phyloP scores from a whole-genome alignment of 2,329 filamentous ascomycete genomes.

The Phaeosphaeria sp. region DNA sequence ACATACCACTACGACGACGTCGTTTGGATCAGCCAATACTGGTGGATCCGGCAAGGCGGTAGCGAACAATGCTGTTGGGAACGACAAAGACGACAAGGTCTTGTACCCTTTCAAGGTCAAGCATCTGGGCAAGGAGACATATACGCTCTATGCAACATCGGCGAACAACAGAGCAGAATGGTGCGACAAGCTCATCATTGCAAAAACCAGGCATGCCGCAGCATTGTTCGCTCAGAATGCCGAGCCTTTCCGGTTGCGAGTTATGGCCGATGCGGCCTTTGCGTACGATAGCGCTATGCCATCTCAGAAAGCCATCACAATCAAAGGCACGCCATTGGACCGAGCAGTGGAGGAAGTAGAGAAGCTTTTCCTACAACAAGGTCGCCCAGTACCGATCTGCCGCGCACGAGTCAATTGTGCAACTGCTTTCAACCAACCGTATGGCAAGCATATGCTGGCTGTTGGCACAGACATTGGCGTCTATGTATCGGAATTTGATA shows the following conservation, averaged over 20 bases:
- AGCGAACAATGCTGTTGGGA: conserved; percentile 57
- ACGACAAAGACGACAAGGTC: conserved; percentile 73
- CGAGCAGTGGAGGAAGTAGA: conserved; percentile 90
- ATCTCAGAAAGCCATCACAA: conserved; percentile 70
- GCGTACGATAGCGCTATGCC: conserved; percentile 71
- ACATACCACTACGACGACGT: conserved; percentile 72
- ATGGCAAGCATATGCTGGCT: conserved; percentile 85
- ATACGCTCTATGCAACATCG: conserved; percentile 85
- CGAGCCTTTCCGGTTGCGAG: conserved; percentile 89
- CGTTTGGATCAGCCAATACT: conserved; percentile 54
- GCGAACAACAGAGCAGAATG: conserved; percentile 80
- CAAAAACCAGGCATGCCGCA: conserved; percentile 91
- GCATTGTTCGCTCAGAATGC: conserved; percentile 91
- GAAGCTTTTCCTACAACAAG: conserved; percentile 67
- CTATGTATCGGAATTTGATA: conserved; percentile 84
- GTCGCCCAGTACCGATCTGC: conserved; percentile 79
- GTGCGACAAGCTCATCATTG: conserved; percentile 92
- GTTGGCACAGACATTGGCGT: conserved; percentile 96
- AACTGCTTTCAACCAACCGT: conserved; percentile 81
- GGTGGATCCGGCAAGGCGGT: conserved; percentile 61
- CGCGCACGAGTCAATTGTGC: conserved; percentile 90
- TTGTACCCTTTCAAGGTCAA: conserved; percentile 95
- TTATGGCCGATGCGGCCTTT: conserved; percentile 92
- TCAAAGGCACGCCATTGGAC: conserved; percentile 90
- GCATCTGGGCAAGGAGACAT: conserved; percentile 91